Conservation (phyloP, 352 stramenopile species). For the Phytophthora pistaciae region DNA sequence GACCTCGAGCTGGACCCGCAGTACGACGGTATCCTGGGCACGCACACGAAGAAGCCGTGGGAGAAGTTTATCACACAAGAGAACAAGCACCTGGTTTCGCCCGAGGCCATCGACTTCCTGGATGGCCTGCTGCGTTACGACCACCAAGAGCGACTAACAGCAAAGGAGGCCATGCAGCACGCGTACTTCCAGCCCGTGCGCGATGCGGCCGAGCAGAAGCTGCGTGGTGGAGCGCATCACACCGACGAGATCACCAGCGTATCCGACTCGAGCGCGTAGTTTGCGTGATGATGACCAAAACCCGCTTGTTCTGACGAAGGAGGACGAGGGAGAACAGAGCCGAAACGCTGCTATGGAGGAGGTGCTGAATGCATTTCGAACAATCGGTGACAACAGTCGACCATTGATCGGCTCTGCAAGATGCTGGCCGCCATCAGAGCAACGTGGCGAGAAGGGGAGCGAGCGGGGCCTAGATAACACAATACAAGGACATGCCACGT, state of each 20-base stretch:
- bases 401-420: slow-evolving; percentile 23
- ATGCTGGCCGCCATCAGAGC: slow-evolving; percentile 21
- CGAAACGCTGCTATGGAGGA: slow-evolving; percentile 15
- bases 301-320: slow-evolving; percentile 17
- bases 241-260: slow-evolving; percentile 79
- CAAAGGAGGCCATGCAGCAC: slow-evolving; percentile 98
- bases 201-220: slow-evolving; percentile 79
- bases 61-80: slow-evolving; percentile 98
- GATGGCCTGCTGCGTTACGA: slow-evolving; percentile 91
- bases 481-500: slow-evolving; percentile 43
- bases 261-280: slow-evolving; percentile 82
- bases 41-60: slow-evolving; percentile 99
- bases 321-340: slow-evolving; percentile 21
- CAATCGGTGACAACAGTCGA: slow-evolving; percentile 7
- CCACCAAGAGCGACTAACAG: slow-evolving; percentile 98
- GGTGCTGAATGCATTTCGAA: slow-evolving; percentile 27
- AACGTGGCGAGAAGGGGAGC: slow-evolving; percentile 13
- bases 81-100: slow-evolving; percentile 97
- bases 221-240: slow-evolving; percentile 56
- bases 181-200: slow-evolving; percentile 97
- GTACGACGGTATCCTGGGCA: slow-evolving; percentile 98
- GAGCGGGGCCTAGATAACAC: slow-evolving; percentile 40
- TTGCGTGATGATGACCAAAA: slow-evolving; percentile 18
- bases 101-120: slow-evolving; percentile 97
- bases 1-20: slow-evolving; percentile 98